Percentiles rank a stretch among this genome's conserved stretches.
phyloP scores from a whole-genome alignment of 1,139 yeast genomes.

The Taphrina communis region DNA sequence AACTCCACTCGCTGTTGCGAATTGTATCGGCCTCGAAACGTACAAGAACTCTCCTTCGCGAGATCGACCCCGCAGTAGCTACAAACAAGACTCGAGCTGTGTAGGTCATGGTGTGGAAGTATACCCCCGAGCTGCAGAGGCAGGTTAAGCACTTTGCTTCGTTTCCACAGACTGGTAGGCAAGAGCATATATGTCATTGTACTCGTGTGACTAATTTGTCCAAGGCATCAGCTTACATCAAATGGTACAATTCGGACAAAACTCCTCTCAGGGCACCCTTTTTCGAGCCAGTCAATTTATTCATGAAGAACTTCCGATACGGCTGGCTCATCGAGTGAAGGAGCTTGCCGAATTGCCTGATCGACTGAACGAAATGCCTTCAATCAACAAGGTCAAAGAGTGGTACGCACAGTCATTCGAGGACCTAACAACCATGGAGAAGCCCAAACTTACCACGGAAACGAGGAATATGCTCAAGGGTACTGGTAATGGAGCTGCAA shows the following conservation, averaged over 20 bases:
- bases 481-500: slow-evolving; percentile 44
- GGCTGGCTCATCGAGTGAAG: slow-evolving; percentile 83
- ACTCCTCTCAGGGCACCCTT: slow-evolving; percentile 35
- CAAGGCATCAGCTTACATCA: slow-evolving; percentile 22
- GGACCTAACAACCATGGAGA: slow-evolving; percentile 63
- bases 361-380: slow-evolving; percentile 73
- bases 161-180: slow-evolving; percentile 69
- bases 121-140: slow-evolving; percentile 44
- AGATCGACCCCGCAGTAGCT: slow-evolving; percentile 11
- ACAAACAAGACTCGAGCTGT: not conserved
- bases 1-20: too few species aligned
- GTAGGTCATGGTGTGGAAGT: slow-evolving; percentile 33
- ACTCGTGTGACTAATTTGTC: not conserved
- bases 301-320: slow-evolving; percentile 86
- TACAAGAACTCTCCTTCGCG: too few species aligned
- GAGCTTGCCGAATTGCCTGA: slow-evolving; percentile 82
- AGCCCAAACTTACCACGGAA: slow-evolving; percentile 50
- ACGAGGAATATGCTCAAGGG: slow-evolving; percentile 46
- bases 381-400: slow-evolving; percentile 75
- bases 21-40: too few species aligned
- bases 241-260: slow-evolving; percentile 35
- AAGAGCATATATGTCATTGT: not conserved
- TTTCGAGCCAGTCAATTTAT: slow-evolving; percentile 52
- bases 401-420: slow-evolving; percentile 94
- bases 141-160: slow-evolving; percentile 64